Conservation (phyloP, 1,139 yeast genomes). For the Debaryomyces fabryi region DNA sequence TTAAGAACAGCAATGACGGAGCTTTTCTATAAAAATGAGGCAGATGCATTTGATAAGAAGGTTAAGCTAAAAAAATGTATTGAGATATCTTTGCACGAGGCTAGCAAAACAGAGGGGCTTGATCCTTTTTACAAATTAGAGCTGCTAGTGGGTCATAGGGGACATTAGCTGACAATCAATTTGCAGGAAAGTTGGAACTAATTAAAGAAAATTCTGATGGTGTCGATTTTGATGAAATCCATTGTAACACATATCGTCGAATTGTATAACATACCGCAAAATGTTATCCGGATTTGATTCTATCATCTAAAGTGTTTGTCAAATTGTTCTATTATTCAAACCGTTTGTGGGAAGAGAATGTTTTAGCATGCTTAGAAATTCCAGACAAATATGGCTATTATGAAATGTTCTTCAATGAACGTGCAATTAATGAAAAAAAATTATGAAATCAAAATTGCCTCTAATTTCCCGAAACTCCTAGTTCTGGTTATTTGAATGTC, state of each 20-base stretch:
- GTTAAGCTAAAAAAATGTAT: neutral
- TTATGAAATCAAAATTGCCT: conserved; percentile 7
- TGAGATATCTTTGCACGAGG: too few species aligned
- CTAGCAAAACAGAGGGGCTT: neutral
- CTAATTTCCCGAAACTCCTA: conserved; percentile 10
- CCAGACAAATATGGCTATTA: conserved; percentile 2
- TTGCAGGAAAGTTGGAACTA: neutral
- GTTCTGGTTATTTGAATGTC: conserved; percentile 10
- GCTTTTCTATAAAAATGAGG: neutral
- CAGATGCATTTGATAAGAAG: neutral
- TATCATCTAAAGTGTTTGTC: conserved; percentile 4
- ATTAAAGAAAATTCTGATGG: neutral
- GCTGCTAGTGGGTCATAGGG: neutral
- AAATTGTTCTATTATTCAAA: conserved; percentile 5
- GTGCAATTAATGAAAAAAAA: conserved; percentile 6
- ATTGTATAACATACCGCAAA: neutral
- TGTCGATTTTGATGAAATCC: neutral
- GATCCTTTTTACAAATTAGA: conserved; percentile 7
- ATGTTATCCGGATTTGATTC: conserved; percentile 2
- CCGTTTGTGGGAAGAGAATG: neutral
- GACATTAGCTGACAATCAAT: neutral
- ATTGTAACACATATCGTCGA: conserved; percentile 5
- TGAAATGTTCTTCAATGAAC: conserved; percentile 7
- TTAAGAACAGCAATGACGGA: conserved; percentile 6
- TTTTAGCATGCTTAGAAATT: neutral